These are phyloP conservation scores for Epichloe festucae DNA, from an alignment of 2,329 filamentous ascomycete genomes.

Conservation along the genomic window DNA sequence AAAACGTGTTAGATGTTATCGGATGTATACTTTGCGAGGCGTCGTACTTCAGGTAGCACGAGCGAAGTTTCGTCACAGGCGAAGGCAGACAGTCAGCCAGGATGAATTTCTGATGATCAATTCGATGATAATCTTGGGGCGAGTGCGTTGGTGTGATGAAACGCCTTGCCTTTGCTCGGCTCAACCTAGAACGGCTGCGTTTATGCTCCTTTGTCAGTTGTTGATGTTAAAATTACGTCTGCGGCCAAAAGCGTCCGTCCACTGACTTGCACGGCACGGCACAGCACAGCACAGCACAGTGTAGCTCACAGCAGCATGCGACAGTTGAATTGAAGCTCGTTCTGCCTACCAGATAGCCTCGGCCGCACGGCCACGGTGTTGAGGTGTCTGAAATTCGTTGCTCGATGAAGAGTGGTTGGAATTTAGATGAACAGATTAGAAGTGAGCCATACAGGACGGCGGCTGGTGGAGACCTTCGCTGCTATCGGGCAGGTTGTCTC, in stretches of 20 bases:
- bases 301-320: not conserved
- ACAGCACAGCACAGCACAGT: not conserved
- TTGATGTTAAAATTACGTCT: not conserved
- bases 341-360: not conserved
- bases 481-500: not conserved
- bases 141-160: not conserved
- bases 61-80: not conserved
- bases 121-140: not conserved
- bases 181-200: not conserved
- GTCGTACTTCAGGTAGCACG: not conserved
- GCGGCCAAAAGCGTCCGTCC: not conserved
- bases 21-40: not conserved
- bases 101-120: no score
- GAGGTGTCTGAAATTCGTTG: not conserved
- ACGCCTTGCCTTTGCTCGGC: not conserved
- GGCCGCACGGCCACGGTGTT: slow-evolving; percentile 4
- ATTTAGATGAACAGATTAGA: not conserved
- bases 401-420: not conserved
- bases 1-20: not conserved
- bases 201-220: not conserved
- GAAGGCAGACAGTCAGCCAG: not conserved
- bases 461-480: not conserved
- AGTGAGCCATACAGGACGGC: not conserved
- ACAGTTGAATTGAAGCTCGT: not conserved
- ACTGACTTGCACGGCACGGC: not conserved